phyloP scores from a whole-genome alignment of 495 filamentous ascomycete species.

The Astrocystis sublimbata region DNA sequence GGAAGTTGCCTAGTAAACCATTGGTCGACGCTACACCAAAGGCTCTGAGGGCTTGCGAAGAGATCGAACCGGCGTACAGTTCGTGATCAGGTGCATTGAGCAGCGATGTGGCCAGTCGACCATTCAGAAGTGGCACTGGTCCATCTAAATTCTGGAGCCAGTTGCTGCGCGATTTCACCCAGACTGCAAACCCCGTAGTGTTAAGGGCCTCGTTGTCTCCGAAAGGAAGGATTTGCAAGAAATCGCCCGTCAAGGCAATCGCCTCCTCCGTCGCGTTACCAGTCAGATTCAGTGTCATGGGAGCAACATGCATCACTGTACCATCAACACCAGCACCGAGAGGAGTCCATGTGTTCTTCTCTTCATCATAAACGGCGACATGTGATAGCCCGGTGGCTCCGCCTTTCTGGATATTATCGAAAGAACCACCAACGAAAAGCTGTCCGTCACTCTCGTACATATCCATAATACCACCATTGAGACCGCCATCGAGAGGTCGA shows the following conservation, averaged over 20 bases:
- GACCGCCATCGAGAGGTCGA: constrained; percentile 64
- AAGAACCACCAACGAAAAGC: constrained; percentile 84
- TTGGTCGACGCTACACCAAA: constrained; percentile 68
- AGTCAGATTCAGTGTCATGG: constrained; percentile 79
- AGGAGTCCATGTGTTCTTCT: constrained; percentile 68
- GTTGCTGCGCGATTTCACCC: constrained; percentile 86
- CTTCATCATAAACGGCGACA: constrained; percentile 72
- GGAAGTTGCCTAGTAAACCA: constrained; percentile 57
- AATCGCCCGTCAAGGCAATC: constrained; percentile 79
- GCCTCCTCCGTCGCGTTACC: constrained; percentile 66
- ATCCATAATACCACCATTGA: constrained; percentile 77
- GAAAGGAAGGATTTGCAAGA: constrained; percentile 68
- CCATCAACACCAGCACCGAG: constrained; percentile 89
- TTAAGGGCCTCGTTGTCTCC: constrained; percentile 58
- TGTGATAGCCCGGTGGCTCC: constrained; percentile 63
- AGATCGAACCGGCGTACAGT: constrained; percentile 76
- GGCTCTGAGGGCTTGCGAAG: constrained; percentile 66
- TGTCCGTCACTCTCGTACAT: constrained; percentile 63
- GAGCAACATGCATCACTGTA: constrained; percentile 68
- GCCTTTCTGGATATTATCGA: constrained; percentile 70
- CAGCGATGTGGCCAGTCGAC: constrained; percentile 65
- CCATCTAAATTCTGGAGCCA: constrained; percentile 84
- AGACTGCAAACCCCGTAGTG: constrained; percentile 79
- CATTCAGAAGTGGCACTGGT: constrained; percentile 64
- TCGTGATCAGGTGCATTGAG: constrained; percentile 61